Evolutionary conservation across 2,329 filamentous ascomycete species (phyloP), one percentile per base, ranked within the genome.

Genomic region (Colletotrichum falcatum): DNA sequence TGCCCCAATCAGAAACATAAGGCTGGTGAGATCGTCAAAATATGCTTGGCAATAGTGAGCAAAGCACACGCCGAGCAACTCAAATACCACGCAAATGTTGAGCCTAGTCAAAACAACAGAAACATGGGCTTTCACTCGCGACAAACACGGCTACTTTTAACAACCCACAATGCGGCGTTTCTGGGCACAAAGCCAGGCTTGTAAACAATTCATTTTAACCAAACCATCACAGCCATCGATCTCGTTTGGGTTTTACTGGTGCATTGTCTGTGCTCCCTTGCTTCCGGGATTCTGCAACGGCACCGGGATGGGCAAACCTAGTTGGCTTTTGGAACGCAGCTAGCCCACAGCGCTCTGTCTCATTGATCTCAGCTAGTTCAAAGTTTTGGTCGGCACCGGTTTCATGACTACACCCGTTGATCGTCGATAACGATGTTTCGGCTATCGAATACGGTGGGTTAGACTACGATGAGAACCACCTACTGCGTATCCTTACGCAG

Each of bases 41-140:
- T 53, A 20, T n/a, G n/a, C 67, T 67, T 67, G 67, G 67, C 64
- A 59, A 62, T 33, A 39, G 67, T 14, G 64, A 62, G 67, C 67
- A 70, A 70, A 70, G 67, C 67, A 59, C 58, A 51, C 58, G 67
- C 51, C 53, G 51, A 62, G 63, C 64, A 59, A 70, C 67, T 67
- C 48, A 51, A 61, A 39, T 35, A 48, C 66, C 30, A 44, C 28
- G 53, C 37, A 48, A 53, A 30, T 51, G 33, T 39, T n/a, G 53
- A 61, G 64, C 53, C 51, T 51, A 67, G 39, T 58, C 44, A 30
- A 30, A 61, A 46, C 44, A 42, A n/a, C n/a, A 54, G 48, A 61
- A 44, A 53, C 49, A 61, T 33, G 33, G 23, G 51, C 42, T 30
- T 23, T 30, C 18, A n/a, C 33, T 12, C 28, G 12, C 4, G 23